phyloP scores from a whole-genome alignment of 2,329 filamentous ascomycete species.

The Penicillium vulpinum region DNA sequence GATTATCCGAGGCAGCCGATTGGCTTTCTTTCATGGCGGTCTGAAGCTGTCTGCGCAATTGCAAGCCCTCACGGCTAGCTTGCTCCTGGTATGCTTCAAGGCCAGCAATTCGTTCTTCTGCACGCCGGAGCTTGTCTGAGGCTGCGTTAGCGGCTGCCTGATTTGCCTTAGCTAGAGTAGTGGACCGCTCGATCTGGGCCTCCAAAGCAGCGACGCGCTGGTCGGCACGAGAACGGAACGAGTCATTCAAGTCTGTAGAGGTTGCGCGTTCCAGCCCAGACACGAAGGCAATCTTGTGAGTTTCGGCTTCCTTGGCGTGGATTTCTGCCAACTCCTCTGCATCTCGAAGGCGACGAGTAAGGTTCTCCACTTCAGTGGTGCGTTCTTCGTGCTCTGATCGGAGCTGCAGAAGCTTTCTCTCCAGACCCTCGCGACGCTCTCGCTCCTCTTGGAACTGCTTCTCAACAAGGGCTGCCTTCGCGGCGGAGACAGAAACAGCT shows the following conservation, averaged over 20 bases:
- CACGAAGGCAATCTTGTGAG: slow-evolving; percentile 79
- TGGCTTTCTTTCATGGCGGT: slow-evolving; percentile 79
- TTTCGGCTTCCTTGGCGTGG: slow-evolving; percentile 81
- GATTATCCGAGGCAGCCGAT: slow-evolving; percentile 74
- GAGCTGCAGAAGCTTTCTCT: slow-evolving; percentile 73
- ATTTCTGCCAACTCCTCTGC: slow-evolving; percentile 85
- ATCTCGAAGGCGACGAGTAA: slow-evolving; percentile 73
- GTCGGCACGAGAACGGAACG: slow-evolving; percentile 42
- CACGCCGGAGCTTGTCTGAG: slow-evolving; percentile 83
- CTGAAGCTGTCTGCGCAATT: slow-evolving; percentile 87
- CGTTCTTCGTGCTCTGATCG: slow-evolving; percentile 80
- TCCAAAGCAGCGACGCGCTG: slow-evolving; percentile 71
- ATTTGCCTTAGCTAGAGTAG: slow-evolving; percentile 79
- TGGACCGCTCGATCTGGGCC: slow-evolving; percentile 75
- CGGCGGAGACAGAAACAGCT: slow-evolving; percentile 75
- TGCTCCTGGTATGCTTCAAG: slow-evolving; percentile 97
- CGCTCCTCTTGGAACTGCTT: slow-evolving; percentile 78
- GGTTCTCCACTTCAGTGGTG: slow-evolving; percentile 72
- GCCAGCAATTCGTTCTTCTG: slow-evolving; percentile 94
- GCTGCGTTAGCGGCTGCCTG: slow-evolving; percentile 84
- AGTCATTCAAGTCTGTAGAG: slow-evolving; percentile 40
- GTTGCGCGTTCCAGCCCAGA: slow-evolving; percentile 75
- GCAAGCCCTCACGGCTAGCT: slow-evolving; percentile 86
- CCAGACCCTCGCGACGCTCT: slow-evolving; percentile 69
- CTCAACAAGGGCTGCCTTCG: slow-evolving; percentile 75